Evolutionary conservation across 371 early-diverging fungal genomes (phyloP), one percentile per base, ranked within the genome.

Genomic region (Mortierella sp.): DNA sequence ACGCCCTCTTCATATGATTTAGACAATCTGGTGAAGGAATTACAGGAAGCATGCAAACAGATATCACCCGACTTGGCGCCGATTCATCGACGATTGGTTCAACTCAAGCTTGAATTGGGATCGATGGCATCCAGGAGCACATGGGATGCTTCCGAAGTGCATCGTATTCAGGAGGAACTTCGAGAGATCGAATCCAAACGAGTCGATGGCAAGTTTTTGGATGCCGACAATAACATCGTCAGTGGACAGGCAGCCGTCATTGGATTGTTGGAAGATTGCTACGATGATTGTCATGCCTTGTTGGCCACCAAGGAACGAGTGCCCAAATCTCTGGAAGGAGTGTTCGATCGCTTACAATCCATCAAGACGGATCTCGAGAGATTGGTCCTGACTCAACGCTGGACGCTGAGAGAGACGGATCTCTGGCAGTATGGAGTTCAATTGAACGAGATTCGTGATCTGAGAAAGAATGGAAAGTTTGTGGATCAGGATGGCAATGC

Each of bases 161-260:
- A 72, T 41, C 82, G 81, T 10, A 79, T 90, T 57, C 91, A 92
- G 59, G 84, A 81, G 63, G 88, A 86, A 76, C 69, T 94, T 22
- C 86, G 89, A 7, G 85, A 87, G 53, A 87, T 93, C 57, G 93
- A 93, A 59, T 79, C 86, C 57, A 49, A 68, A 62, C 84, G 92
- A 22, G 83, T 85, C 1, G 86, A 90, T 60, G 85, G 87, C 52
- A 88, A 88, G 57, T 83, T 92, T 57, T 71, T 88, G 41, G 62
- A 80, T 19, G 79, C 70, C 19, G 79, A 88, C 58, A 92, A 91
- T 3, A 54, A 60, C 8, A 79, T 90, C 12, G 90, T 90, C 0
- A 78, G 88, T 50, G 96, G 96, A 43, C 94, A 95, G 63, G 94
- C 92, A 3, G 83, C 90, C 21, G 93, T 96, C 46, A 90, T 92